Evolutionary conservation across 2,329 filamentous ascomycete genomes (phyloP).

Genomic region (Aureobasidium sp.): DNA sequence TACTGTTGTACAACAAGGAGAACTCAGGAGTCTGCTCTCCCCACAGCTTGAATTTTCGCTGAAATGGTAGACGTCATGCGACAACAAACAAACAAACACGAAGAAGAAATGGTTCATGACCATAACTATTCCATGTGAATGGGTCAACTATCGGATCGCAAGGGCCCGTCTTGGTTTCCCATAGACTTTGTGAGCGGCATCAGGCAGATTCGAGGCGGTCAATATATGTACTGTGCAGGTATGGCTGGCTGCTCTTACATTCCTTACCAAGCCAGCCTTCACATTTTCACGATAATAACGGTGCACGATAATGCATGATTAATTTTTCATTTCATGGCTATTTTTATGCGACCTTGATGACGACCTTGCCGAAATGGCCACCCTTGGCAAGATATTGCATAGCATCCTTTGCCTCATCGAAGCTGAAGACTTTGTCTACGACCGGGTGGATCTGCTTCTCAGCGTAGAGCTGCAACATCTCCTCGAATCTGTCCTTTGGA

Average conservation of each 20-base stretch:
- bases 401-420: conserved; percentile 37
- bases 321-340: background rate
- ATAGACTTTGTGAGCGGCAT: background rate
- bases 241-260: background rate
- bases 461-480: conserved; percentile 37
- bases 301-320: conserved; percentile 5
- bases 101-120: background rate
- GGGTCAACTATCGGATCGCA: background rate
- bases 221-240: background rate
- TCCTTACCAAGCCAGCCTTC: background rate
- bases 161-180: background rate
- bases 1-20: conserved; percentile 7
- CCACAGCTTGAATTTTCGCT: background rate
- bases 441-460: conserved; percentile 36
- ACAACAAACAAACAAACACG: conserved; percentile 5
- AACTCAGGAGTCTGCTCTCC: background rate
- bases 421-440: conserved; percentile 35
- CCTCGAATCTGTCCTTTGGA: conserved; percentile 47
- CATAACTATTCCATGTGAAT: background rate
- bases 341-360: conserved; percentile 26
- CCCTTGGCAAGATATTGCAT: conserved; percentile 38
- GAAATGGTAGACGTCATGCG: background rate
- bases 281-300: conserved; percentile 3
- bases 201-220: background rate
- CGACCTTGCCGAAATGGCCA: conserved; percentile 39